Evolutionary conservation across 331 rosid species (phyloP), one percentile per base, ranked within the genome.

Genomic region (Quercus tomentella): DNA sequence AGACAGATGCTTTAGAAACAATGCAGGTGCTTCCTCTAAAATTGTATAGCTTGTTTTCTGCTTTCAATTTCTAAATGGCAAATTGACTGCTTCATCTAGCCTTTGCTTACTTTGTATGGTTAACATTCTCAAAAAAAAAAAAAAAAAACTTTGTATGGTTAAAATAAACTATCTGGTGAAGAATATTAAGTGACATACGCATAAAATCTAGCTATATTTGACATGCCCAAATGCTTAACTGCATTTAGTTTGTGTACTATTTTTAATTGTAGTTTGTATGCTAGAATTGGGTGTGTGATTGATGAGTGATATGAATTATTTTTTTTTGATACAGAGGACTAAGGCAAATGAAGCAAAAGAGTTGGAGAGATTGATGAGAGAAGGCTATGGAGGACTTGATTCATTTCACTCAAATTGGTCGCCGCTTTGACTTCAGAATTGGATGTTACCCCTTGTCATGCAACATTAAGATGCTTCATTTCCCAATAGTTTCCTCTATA

Each of bases 331-430:
- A 77, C 84, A 93, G 97, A 95, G 88, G 74, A 93, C 93, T 79
- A 91, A 83, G 71, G 98, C 91, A 81, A 73, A 84, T 71, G 92
- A 90, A 89, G 91, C 94, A 84, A 89, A 75, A 81, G 96, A 88
- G 78, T 76, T 89, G 83, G 89, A 75, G 61, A 89, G 81, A 81
- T 75, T 90, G 85, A 88, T 76, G 82, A 92, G 80, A 83, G 97
- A 88, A 85, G 97, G 89, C 58, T 81, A 86, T 91, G 97, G 91
- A 82, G 92, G 89, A 84, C 74, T 77, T 58, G 85, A 85, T 77
- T 76, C 89, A 86, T 88, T 87, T 85, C 92, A 91, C 85, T 86
- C 96, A 91, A 86, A 67, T 72, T 93, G 93, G 94, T 78, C 92
- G 6, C 91, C 92, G 6, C 92, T 90, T 87, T 93, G 94, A 93